These are phyloP conservation scores for Solanum sitiens DNA, from an alignment of 257 asterid genomes.

Conservation along the genomic window DNA sequence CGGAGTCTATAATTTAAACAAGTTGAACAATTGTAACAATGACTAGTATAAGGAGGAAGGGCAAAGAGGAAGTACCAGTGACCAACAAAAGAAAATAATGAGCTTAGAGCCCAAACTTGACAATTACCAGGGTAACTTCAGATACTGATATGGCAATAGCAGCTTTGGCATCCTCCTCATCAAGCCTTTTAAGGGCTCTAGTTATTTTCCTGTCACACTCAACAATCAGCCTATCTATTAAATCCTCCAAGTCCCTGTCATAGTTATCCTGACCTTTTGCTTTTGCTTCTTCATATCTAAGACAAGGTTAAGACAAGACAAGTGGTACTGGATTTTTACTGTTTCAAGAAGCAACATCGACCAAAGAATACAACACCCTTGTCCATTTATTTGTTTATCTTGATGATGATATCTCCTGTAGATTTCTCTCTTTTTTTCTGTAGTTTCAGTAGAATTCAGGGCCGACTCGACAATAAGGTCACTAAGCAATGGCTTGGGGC, in stretches of 20 bases:
- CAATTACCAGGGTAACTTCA: slow-evolving; percentile 75
- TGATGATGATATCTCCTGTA: background rate
- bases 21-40: background rate
- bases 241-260: slow-evolving; percentile 92
- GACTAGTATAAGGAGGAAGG: background rate
- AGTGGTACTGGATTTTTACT: background rate
- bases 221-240: slow-evolving; percentile 83
- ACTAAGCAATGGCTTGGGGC: background rate
- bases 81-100: background rate
- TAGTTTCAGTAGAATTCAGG: background rate
- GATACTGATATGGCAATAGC: slow-evolving; percentile 92
- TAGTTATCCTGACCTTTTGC: slow-evolving; percentile 77
- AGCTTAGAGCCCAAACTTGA: background rate
- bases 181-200: slow-evolving; percentile 86
- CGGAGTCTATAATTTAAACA: slow-evolving; percentile 42
- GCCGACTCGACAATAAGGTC: background rate
- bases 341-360: background rate
- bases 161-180: slow-evolving; percentile 97
- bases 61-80: background rate
- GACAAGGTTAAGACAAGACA: slow-evolving; percentile 36
- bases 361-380: background rate
- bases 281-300: slow-evolving; percentile 75
- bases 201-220: slow-evolving; percentile 91
- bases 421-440: background rate
- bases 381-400: background rate